phyloP scores from a whole-genome alignment of 805 yeast genomes.

The Starmerella ratchasimensis region DNA sequence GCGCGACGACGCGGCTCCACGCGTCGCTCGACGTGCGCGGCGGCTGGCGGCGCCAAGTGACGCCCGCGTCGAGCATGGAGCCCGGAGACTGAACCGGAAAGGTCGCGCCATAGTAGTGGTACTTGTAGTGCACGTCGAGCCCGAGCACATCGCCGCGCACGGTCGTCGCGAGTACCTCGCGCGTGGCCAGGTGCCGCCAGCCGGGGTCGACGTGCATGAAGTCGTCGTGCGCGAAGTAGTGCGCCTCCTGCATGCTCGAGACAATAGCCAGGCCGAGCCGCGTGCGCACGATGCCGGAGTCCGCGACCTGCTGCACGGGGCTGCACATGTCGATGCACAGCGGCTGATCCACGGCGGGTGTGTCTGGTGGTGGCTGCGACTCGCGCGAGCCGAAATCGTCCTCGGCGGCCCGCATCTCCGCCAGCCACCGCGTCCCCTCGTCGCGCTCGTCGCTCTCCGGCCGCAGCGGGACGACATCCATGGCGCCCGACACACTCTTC shows the following conservation, averaged over 20 bases:
- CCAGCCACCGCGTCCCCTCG: background rate
- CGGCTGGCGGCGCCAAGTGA: slow-evolving; percentile 1
- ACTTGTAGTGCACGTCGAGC: slow-evolving; percentile 2
- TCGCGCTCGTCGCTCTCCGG: background rate
- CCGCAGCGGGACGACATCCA: background rate
- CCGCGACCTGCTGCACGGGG: slow-evolving; percentile 14
- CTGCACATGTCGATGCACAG: slow-evolving; percentile 10
- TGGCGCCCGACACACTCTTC: too few species aligned
- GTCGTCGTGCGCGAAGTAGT: slow-evolving; percentile 9
- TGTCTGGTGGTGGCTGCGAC: background rate
- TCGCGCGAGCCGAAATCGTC: background rate
- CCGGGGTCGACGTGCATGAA: slow-evolving; percentile 12
- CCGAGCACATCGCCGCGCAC: slow-evolving; percentile 3
- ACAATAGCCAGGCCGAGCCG: slow-evolving; percentile 8
- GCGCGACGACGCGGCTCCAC: slow-evolving; percentile 13
- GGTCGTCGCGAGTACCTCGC: slow-evolving; percentile 4
- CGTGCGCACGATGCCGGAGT: slow-evolving; percentile 9
- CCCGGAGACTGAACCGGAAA: too few species aligned
- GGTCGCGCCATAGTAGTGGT: too few species aligned
- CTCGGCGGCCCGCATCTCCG: background rate
- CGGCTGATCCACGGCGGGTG: background rate
- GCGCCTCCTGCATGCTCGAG: background rate
- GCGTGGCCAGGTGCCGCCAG: too few species aligned
- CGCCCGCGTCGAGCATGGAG: slow-evolving; percentile 1
- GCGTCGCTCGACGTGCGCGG: slow-evolving; percentile 14